Evolutionary conservation across 176 grass and related monocot species (phyloP).

Genomic region (Elaeis guineensis): DNA sequence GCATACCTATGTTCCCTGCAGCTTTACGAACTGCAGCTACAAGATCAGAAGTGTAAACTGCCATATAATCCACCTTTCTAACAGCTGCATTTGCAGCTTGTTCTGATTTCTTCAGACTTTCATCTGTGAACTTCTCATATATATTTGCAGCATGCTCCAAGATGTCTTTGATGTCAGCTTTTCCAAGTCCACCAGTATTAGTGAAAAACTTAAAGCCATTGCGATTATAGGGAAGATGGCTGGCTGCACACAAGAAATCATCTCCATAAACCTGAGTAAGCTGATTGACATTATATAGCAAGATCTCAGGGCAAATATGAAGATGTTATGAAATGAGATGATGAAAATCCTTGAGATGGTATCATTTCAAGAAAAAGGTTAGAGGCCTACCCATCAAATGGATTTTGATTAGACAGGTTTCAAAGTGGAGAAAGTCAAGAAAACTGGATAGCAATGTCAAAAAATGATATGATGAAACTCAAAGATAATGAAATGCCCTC

Average conservation of each 20-base stretch:
- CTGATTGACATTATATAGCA: background rate
- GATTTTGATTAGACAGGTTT: too few species aligned
- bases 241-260: constrained; percentile 48
- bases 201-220: constrained; percentile 99
- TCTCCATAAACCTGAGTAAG: too few species aligned
- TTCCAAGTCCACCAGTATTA: constrained; percentile 75
- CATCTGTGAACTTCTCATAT: constrained; percentile 42
- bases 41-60: constrained; percentile 82
- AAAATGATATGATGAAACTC: too few species aligned
- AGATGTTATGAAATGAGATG: too few species aligned
- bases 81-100: constrained; percentile 34
- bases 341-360: too few species aligned
- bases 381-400: too few species aligned
- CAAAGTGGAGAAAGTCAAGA: too few species aligned
- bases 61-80: constrained; percentile 82
- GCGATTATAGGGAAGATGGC: constrained; percentile 92
- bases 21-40: constrained; percentile 76
- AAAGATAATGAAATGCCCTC: too few species aligned
- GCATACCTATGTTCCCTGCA: constrained; percentile 65
- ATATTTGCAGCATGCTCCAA: constrained; percentile 53
- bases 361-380: too few species aligned
- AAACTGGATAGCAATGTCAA: too few species aligned
- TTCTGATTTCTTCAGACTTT: constrained; percentile 28
- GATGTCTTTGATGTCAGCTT: constrained; percentile 88
- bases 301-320: background rate